Base-by-base conservation (phyloP, 108 stramenopile genomes). In the Stephanodiscus minutulus region DNA sequence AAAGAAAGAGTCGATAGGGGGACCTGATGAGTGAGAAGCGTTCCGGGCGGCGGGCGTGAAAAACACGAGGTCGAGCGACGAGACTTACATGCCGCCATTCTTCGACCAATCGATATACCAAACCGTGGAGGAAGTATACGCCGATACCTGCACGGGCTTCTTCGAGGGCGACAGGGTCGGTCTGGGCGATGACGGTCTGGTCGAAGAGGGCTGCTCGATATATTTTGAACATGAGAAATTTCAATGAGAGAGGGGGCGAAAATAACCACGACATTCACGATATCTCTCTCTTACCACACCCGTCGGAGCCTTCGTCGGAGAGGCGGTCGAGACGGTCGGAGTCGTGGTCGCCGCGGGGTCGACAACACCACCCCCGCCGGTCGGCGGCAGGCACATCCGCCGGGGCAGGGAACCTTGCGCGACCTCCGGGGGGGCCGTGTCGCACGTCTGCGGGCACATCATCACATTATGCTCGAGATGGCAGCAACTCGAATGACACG, bases 401-500 rank as follows among this genome's bases (percentile, higher is more conserved):
- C 3, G 9, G 7, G 60, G 60, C 22, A 61, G 1, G 1, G 60
- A 12, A 12, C 21, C 60, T 10, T 28, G 60, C 1, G 8, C 33
- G 21, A 41, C 33, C 21, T 33, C 28, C 17, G 60, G 60, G 0
- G 60, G 60, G 15, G 60, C 60, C 60, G 60, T 12, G 28, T 41
- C 12, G 28, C 60, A 61, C 1, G 60, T 61, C 60, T 61, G n/a
- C 10, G 60, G 60, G 20, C 60, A 61, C 28, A 61, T 28, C 12
- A 61, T 10, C 0, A 61, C 21, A 12, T 41, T 53, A 25, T 53
- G 52, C 22, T 8, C 52, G 9, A 12, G 12, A 25, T 25, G 22
- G 12, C 52, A 53, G 22, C 52, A 53, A 27, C 25, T 53, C 5
- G 4, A 22, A 25, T 53, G 52, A 53, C 52, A 53, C 1, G 8